Base-by-base conservation (phyloP, 73 alveolate genomes). In the Symbiodinium pilosum region DNA sequence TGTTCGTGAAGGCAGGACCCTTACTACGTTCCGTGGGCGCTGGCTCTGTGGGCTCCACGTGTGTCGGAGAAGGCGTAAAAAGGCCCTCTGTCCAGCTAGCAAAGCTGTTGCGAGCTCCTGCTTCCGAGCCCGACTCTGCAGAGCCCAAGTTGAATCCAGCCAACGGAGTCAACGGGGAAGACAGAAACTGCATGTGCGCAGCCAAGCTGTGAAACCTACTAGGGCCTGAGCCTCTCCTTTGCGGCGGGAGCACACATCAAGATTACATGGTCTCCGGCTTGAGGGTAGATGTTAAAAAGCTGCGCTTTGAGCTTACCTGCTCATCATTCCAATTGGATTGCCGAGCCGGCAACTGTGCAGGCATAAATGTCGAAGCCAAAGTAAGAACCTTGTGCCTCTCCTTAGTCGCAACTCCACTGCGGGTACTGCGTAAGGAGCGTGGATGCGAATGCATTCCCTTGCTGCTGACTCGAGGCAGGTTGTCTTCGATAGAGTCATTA, bases 321-420 rank as follows among this genome's bases (percentile, higher is more conserved):
- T 54, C 26, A 26, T 47, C 7, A 7, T 47, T 47, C 64, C 16
- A 47, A 47, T 16, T 11, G 16, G 64, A 7, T 11, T n/a, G 5
- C 81, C 34, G 81, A 64, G 85, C 1, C 85, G 16, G 18, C 18
- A 2, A 47, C 95, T 8, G 95, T 88, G 87, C 73, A 88, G 30
- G 95, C 71, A 47, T 43, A 56, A 43, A 88, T 52, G 87, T 88
- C 95, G 47, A 40, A 64, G 44, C 43, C 87, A 43, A 88, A 88
- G 95, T 88, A 88, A 8, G 95, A 21, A 34, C 41, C 40, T 56
- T 88, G 95, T 44, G 73, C 43, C 24, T 3, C 32, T 64, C 95
- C 95, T 88, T 1, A 39, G 95, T 7, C 14, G n/a, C 41, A 18
- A 28, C 93, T 34, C 34, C 38, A 59, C 77, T 59, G 77, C 30